A percentile compares a stretch with the other conserved stretches of the same genome.
Evolutionary conservation across 345 rosid species (phyloP).

Genomic region (Lenwebbia sp.): DNA sequence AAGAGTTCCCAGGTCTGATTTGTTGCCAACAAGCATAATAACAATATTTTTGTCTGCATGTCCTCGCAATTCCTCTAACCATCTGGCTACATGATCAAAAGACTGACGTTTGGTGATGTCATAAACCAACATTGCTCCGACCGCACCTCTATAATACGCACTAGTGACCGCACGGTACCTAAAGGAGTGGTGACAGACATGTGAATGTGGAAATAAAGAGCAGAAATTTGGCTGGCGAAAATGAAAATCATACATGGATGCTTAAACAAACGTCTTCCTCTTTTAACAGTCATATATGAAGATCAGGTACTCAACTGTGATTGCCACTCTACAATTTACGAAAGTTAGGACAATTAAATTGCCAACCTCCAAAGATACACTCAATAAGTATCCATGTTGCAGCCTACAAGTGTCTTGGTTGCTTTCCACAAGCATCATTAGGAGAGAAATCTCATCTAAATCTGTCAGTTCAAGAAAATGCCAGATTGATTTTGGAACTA

Average conservation of each 20-base stretch:
- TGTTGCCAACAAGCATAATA: slow-evolving; percentile 56
- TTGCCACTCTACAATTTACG: not conserved
- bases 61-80: slow-evolving; percentile 50
- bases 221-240: not conserved
- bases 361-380: not conserved
- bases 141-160: slow-evolving; percentile 63
- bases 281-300: not conserved
- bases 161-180: slow-evolving; percentile 66
- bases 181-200: not conserved
- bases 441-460: not conserved
- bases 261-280: not conserved
- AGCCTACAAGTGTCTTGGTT: not conserved
- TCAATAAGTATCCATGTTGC: not conserved
- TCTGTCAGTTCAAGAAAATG: not conserved
- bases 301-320: not conserved
- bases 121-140: slow-evolving; percentile 62
- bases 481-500: not conserved
- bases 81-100: slow-evolving; percentile 45
- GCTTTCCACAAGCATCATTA: not conserved
- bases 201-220: not conserved
- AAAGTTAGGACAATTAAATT: not conserved
- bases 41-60: slow-evolving; percentile 52
- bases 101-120: slow-evolving; percentile 45
- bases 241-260: not conserved
- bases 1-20: slow-evolving; percentile 39